A percentile compares a stretch with the other conserved stretches of the same genome.
Conservation (phyloP, 2,329 filamentous ascomycete species). For the Ascochyta rabiei region DNA sequence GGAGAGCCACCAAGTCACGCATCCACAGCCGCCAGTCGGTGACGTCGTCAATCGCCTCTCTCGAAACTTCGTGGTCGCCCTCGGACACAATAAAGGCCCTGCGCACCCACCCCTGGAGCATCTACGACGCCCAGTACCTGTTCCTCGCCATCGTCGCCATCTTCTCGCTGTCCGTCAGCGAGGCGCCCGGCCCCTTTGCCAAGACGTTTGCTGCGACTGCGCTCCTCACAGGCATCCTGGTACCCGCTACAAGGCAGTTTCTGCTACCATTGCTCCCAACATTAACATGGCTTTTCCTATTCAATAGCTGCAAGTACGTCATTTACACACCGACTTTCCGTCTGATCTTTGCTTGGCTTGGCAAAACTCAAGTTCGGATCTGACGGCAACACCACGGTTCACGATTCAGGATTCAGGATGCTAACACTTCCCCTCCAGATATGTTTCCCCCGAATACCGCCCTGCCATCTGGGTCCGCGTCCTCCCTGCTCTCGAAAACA, state of each 20-base stretch:
- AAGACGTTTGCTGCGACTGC: conserved; percentile 75
- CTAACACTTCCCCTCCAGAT: conserved; percentile 60
- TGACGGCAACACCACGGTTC: conserved; percentile 1
- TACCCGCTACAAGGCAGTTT: conserved; percentile 89
- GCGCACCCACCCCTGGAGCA: conserved; percentile 77
- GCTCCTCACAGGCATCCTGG: conserved; percentile 72
- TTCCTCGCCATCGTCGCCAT: conserved; percentile 75
- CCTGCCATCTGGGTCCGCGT: conserved; percentile 96
- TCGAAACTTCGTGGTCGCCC: conserved; percentile 84
- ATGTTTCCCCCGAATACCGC: conserved; percentile 85
- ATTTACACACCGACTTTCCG: conserved; percentile 10
- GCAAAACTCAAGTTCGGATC: conserved; percentile 6
- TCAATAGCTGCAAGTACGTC: conserved; percentile 89
- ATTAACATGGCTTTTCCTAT: conserved; percentile 85
- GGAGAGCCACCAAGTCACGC: conserved; percentile 66
- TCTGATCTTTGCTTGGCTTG: conserved; percentile 2
- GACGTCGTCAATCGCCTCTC: conserved; percentile 72
- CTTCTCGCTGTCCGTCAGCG: conserved; percentile 83
- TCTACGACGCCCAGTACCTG: conserved; percentile 85
- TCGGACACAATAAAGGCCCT: conserved; percentile 77
- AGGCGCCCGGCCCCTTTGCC: conserved; percentile 74
- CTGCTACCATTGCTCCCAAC: conserved; percentile 87
- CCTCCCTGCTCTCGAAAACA: conserved; percentile 91
- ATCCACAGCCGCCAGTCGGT: conserved; percentile 70
- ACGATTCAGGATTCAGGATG: not conserved